Conservation (phyloP, 257 asterid genomes). For the Rubia yunnanensis region DNA sequence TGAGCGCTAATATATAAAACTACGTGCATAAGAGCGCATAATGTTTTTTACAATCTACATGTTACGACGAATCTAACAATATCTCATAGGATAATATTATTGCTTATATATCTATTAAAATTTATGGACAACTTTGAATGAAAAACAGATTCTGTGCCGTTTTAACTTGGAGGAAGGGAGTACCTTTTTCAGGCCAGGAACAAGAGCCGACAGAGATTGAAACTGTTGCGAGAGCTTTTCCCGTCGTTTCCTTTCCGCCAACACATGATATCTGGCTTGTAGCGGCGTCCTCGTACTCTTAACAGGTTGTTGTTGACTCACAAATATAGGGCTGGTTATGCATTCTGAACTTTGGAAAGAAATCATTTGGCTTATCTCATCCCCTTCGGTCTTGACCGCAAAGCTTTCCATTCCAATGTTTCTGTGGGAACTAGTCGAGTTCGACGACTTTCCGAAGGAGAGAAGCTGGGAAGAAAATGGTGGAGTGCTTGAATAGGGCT, state of each 20-base stretch:
- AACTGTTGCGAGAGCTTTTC: slow-evolving; percentile 18
- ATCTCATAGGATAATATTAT: no score
- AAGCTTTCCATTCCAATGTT: background rate
- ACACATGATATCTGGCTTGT: slow-evolving; percentile 22
- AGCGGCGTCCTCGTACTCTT: slow-evolving; percentile 11
- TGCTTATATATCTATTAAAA: no score
- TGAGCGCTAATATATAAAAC: no score
- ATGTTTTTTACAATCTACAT: no score
- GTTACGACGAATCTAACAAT: no score
- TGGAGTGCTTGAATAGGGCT: background rate
- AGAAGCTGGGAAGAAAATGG: background rate
- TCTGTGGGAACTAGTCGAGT: background rate
- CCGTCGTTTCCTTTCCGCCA: slow-evolving; percentile 25
- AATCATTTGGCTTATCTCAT: background rate
- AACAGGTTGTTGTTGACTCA: background rate
- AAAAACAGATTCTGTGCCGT: no score
- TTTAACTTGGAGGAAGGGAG: no score
- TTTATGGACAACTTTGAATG: no score
- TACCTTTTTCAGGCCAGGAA: slow-evolving; percentile 28
- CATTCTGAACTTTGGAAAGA: background rate
- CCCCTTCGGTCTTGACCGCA: background rate
- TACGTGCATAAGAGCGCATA: no score
- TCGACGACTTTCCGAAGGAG: background rate
- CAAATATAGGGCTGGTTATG: background rate
- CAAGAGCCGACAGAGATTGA: slow-evolving; percentile 15